Evolutionary conservation across 257 asterid genomes (phyloP).

Genomic region (Solanum boliviense): DNA sequence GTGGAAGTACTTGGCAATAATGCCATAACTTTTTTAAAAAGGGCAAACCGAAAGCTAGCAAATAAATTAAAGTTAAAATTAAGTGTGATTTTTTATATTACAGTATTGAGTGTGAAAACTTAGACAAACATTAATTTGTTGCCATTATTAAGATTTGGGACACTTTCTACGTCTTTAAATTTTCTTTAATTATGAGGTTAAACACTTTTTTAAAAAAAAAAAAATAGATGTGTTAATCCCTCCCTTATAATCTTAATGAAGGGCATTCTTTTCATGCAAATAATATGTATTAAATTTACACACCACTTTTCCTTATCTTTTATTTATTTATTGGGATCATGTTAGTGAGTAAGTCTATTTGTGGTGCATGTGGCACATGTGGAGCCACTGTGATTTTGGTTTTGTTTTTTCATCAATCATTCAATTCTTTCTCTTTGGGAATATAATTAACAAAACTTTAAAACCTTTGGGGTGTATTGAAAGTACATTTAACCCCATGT

Average conservation of each 20-base stretch:
- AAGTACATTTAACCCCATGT: slow-evolving; percentile 16
- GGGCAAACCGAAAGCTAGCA: not conserved
- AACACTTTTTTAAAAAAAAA: not conserved
- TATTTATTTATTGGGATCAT: not conserved
- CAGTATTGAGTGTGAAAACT: not conserved
- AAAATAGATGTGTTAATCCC: not conserved
- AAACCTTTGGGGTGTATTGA: not conserved
- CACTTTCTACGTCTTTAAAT: no score
- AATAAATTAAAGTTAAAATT: not conserved
- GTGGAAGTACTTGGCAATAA: not conserved
- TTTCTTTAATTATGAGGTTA: not conserved
- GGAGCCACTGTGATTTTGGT: slow-evolving; percentile 6
- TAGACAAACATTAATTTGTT: not conserved
- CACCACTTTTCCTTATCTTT: not conserved
- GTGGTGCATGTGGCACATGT: slow-evolving; percentile 11
- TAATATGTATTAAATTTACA: not conserved
- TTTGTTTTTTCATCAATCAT: not conserved
- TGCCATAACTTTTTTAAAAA: not conserved
- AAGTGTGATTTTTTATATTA: not conserved
- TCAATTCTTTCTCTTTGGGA: not conserved
- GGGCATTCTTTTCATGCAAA: not conserved
- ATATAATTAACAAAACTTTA: not conserved
- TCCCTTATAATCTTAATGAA: not conserved
- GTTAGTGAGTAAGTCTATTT: not conserved
- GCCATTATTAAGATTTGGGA: not conserved